Conservation (phyloP, 331 rosid species). For the Malus hybrid region DNA sequence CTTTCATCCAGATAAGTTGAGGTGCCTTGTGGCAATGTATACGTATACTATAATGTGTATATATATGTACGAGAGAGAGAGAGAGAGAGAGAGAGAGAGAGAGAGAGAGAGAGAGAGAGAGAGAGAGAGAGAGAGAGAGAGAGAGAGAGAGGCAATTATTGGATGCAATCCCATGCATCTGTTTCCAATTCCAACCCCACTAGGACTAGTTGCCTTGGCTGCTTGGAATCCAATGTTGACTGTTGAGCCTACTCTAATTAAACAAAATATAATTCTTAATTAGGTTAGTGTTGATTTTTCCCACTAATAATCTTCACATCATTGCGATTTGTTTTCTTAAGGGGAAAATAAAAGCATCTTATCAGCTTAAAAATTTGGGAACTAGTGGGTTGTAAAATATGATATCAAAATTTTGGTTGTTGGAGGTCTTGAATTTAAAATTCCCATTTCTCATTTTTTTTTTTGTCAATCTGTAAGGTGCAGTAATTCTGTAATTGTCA, state of each 20-base stretch:
- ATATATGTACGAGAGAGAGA: not conserved
- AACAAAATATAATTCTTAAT: not conserved
- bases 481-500: not conserved
- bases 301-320: not conserved
- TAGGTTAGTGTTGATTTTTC: not conserved
- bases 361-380: not conserved
- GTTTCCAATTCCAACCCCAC: slow-evolving; percentile 15
- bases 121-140: not conserved
- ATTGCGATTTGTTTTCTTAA: not conserved
- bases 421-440: not conserved
- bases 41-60: not conserved
- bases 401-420: not conserved
- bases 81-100: not conserved
- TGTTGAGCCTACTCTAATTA: not conserved
- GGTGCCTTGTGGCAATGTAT: not conserved
- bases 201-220: not conserved
- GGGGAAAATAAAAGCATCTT: not conserved
- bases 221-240: slow-evolving; percentile 32
- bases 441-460: not conserved
- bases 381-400: not conserved
- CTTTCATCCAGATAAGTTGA: slow-evolving; percentile 3
- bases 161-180: slow-evolving; percentile 1
- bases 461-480: not conserved
- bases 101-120: not conserved
- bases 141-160: slow-evolving; percentile 28